Evolutionary conservation across 345 rosid genomes (phyloP).

Genomic region (Pistacia vera): DNA sequence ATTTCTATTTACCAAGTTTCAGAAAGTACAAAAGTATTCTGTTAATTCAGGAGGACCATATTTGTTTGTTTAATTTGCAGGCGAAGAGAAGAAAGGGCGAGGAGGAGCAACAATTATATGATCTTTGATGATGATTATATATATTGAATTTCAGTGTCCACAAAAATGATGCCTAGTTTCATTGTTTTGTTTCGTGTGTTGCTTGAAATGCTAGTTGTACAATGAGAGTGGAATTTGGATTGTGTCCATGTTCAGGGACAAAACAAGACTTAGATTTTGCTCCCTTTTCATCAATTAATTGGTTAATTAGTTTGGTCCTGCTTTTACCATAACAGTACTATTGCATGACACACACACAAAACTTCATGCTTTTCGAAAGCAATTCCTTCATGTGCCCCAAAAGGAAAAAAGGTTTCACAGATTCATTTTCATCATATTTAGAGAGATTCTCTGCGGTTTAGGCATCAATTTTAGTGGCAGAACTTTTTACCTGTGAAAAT

Average conservation of each 20-base stretch:
- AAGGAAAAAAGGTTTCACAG: no score
- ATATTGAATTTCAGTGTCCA: constrained; percentile 37
- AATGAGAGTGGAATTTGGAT: background rate
- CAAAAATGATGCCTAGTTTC: background rate
- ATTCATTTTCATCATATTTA: no score
- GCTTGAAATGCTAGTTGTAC: background rate
- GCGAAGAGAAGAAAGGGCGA: constrained; percentile 59
- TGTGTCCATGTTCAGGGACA: background rate
- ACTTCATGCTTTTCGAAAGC: no score
- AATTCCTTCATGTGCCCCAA: no score
- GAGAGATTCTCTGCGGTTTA: no score
- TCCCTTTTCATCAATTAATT: background rate
- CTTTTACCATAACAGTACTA: background rate
- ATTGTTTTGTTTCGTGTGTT: background rate
- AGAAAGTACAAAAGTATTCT: no score
- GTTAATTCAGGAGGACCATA: background rate
- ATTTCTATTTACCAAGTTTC: background rate
- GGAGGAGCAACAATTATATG: constrained; percentile 64
- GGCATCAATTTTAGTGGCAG: no score
- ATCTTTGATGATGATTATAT: constrained; percentile 83
- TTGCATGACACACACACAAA: background rate
- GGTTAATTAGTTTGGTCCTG: background rate
- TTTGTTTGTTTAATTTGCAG: constrained; percentile 39
- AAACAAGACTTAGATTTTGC: background rate
- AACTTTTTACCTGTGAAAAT: background rate